Conservation (phyloP, 176 grass and related monocot genomes). For the Secale cereale region DNA sequence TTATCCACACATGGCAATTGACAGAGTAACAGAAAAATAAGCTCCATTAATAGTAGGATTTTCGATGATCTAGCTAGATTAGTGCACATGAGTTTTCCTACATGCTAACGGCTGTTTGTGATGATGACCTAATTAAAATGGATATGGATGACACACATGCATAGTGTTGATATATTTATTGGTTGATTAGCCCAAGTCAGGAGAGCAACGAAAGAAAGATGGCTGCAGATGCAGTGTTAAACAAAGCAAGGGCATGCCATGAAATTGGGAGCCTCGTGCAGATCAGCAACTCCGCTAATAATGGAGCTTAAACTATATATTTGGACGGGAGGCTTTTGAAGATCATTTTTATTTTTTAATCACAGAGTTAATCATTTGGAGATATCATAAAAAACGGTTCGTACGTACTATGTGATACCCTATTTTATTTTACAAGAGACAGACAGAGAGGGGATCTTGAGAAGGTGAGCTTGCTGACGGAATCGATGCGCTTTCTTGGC, state of each 20-base stretch:
- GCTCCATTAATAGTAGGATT: not conserved
- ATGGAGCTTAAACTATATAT: slow-evolving; percentile 20
- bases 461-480: not conserved
- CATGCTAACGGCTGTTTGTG: not conserved
- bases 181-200: not conserved
- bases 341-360: not conserved
- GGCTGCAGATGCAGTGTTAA: not conserved
- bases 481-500: not conserved
- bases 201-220: too few species aligned
- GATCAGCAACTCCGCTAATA: slow-evolving; percentile 16
- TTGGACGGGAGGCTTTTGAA: not conserved
- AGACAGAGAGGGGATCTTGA: not conserved
- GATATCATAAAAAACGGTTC: not conserved
- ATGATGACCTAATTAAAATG: not conserved
- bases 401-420: not conserved
- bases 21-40: not conserved
- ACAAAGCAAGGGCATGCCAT: slow-evolving; percentile 4
- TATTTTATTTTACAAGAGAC: too few species aligned
- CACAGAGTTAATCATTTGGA: not conserved
- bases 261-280: not conserved
- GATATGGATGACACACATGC: not conserved
- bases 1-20: slow-evolving; percentile 24
- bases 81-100: not conserved
- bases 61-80: not conserved
- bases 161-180: not conserved